Conservation (phyloP, 805 yeast genomes). For the Kodamaea kaohsiungensis region DNA sequence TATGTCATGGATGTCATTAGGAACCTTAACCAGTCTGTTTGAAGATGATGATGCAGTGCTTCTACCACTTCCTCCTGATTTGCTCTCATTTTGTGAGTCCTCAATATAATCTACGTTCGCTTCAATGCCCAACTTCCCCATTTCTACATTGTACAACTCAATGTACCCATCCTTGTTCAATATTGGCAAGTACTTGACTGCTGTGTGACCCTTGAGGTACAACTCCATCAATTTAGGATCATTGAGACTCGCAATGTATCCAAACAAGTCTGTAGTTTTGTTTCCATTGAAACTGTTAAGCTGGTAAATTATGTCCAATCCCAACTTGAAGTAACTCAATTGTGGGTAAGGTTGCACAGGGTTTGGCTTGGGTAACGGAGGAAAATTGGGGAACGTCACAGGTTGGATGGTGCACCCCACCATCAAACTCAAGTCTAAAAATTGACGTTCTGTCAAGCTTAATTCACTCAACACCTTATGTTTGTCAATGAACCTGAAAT, state of each 20-base stretch:
- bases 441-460: constrained; percentile 59
- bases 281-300: constrained; percentile 29
- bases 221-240: constrained; percentile 47
- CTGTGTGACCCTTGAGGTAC: constrained; percentile 68
- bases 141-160: constrained; percentile 52
- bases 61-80: constrained; percentile 12
- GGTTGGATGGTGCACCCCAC: constrained; percentile 81
- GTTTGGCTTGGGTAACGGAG: constrained; percentile 44
- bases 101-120: constrained; percentile 20
- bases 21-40: constrained; percentile 41
- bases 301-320: constrained; percentile 40
- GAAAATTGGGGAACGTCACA: constrained; percentile 53
- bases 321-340: constrained; percentile 41
- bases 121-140: constrained; percentile 33
- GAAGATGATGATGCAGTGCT: constrained; percentile 11
- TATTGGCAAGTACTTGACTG: constrained; percentile 73
- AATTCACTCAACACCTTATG: constrained; percentile 60
- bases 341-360: constrained; percentile 42
- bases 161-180: constrained; percentile 68
- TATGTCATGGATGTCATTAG: constrained; percentile 79
- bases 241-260: constrained; percentile 47
- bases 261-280: constrained; percentile 36
- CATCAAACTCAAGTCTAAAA: constrained; percentile 73
- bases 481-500: constrained; percentile 67
- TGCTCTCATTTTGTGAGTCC: constrained; percentile 14